Conservation (phyloP, 169 alveolate genomes). For the Cryptosporidium sp. region DNA sequence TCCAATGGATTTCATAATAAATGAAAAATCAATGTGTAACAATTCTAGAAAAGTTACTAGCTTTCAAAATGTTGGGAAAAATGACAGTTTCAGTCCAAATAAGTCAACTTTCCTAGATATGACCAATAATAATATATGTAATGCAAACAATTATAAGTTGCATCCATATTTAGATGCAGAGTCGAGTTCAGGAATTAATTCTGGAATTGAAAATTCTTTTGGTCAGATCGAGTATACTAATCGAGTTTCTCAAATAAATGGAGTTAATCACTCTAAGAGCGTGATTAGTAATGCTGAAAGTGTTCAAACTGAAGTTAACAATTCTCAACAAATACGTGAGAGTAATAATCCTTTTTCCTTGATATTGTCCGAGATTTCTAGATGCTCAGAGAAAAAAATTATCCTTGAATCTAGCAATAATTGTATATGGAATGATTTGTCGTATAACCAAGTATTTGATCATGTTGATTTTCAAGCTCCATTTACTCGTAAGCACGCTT, state of each 20-base stretch:
- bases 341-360: background rate
- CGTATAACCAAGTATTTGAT: constrained; percentile 9
- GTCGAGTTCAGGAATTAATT: background rate
- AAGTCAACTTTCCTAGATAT: background rate
- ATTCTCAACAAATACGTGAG: background rate
- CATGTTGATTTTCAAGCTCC: constrained; percentile 35
- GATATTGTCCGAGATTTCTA: background rate
- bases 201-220: background rate
- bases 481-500: constrained; percentile 62
- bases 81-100: background rate
- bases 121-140: background rate
- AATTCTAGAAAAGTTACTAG: background rate
- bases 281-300: background rate
- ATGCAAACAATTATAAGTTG: background rate
- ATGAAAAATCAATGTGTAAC: background rate
- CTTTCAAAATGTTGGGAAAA: background rate
- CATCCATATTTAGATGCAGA: background rate
- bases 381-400: background rate
- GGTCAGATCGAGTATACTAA: background rate
- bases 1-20: constrained; percentile 63
- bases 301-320: background rate
- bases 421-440: constrained; percentile 59
- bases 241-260: background rate
- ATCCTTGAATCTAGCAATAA: constrained; percentile 26
- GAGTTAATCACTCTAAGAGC: background rate